Conservation (phyloP, 2,329 filamentous ascomycete species). For the Pyricularia sp. region DNA sequence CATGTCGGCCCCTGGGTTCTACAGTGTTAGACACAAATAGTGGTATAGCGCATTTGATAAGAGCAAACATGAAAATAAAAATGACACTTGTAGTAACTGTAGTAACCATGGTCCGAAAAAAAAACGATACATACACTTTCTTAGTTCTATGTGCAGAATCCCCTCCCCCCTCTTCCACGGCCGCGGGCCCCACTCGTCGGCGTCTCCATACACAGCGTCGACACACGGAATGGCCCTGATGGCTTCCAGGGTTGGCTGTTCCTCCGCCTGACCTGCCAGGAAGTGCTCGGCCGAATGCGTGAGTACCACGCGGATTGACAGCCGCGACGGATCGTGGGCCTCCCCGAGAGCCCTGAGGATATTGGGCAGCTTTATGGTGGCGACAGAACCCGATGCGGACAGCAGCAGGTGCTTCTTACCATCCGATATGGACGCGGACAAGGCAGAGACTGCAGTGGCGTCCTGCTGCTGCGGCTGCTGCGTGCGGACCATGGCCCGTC, state of each 20-base stretch:
- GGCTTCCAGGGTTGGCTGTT: slow-evolving; percentile 57
- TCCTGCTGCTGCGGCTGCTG: slow-evolving; percentile 2
- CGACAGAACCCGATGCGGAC: slow-evolving; percentile 46
- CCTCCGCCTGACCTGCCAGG: slow-evolving; percentile 58
- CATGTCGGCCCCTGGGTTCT: slow-evolving; percentile 53
- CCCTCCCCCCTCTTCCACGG: slow-evolving; percentile 67
- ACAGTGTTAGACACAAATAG: slow-evolving; percentile 4
- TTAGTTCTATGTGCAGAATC: slow-evolving; percentile 83
- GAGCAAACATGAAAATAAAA: too few relatives aligned
- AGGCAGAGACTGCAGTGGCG: slow-evolving; percentile 11
- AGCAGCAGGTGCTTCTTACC: slow-evolving; percentile 29
- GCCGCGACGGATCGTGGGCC: slow-evolving; percentile 23
- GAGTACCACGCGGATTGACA: slow-evolving; percentile 78
- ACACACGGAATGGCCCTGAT: slow-evolving; percentile 54
- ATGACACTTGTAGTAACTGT: neutral
- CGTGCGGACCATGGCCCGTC: neutral
- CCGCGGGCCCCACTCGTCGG: slow-evolving; percentile 65
- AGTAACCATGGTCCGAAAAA: slow-evolving; percentile 1
- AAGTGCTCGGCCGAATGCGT: slow-evolving; percentile 64
- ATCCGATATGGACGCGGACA: slow-evolving; percentile 20
- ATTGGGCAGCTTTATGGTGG: slow-evolving; percentile 68
- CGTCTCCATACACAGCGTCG: slow-evolving; percentile 68
- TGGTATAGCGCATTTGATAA: neutral
- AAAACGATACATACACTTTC: slow-evolving; percentile 31
- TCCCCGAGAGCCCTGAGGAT: slow-evolving; percentile 46